Base-by-base conservation (phyloP, 306 rosid species). In the Rubus idaeus region DNA sequence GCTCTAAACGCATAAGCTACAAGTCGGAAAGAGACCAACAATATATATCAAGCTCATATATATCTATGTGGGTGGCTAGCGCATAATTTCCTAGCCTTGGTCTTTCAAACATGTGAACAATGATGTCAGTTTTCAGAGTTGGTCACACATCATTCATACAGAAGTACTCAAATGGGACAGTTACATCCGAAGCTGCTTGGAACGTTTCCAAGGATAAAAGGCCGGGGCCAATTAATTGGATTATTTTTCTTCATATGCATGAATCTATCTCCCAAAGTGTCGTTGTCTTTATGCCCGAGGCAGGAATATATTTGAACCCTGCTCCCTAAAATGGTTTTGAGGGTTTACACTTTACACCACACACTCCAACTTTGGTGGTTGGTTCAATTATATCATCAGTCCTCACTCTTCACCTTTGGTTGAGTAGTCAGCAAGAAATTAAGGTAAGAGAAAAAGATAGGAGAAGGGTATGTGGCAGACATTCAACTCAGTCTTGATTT, bases 401-500 rank as follows among this genome's bases (percentile, higher is more conserved):
- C 63, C 10, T 18, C 4, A 13, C 41, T 63, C 68, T 64, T 64
- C 69, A 64, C 0, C 20, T 64, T 64, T 10, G 14, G 23, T 55
- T 55, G 21, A 7, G 76, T n/a, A 1, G n/a, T 51, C 49, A 10
- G 65, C 39, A 53, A 52, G 65, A 66, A 41, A n/a, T n/a, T n/a
- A n/a, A 66, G 21, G 23, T n/a, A 4, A 42, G n/a, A 52, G 56
- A 71, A 39, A 71, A 9, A 21, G 16, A 46, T 21, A 30, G 2
- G 10, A 13, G 13, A 39, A 10, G 20, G 18, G 58, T 35, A 8
- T 8, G 46, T 41, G 53, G 77, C 77, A 58, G 1, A 5, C 64
- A 45, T 73, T 73, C 68, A 57, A 13, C 6, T 60, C 57, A 9
- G 69, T 58, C 35, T 45, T 45, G 35, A n/a, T 49, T 26, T 74